Percentiles rank a stretch among this genome's conserved stretches.
These are phyloP conservation scores for Agaricus blazei DNA, from an alignment of 768 basidiomycete species.

Conservation along the genomic window DNA sequence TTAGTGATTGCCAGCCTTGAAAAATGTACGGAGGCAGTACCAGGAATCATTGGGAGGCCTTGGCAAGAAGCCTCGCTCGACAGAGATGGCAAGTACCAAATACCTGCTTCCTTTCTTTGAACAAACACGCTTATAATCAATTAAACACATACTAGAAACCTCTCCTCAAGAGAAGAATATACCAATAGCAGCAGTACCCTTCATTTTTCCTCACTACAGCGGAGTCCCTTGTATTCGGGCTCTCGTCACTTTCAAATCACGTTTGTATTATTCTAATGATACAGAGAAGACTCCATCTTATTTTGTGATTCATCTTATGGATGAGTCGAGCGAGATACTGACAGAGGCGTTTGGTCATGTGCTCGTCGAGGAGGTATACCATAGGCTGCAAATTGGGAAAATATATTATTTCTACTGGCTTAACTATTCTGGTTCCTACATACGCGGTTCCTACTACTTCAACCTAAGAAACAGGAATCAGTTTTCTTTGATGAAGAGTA, in stretches of 20 bases:
- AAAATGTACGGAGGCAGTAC: background rate
- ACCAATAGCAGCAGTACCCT: background rate
- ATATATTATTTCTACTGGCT: constrained; percentile 77
- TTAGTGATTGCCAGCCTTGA: background rate
- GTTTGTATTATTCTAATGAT: background rate
- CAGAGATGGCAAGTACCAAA: background rate
- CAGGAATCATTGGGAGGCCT: background rate
- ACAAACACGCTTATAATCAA: background rate
- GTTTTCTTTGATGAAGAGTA: constrained; percentile 59
- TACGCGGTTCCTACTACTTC: constrained; percentile 65
- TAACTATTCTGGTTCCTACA: too few relatives aligned
- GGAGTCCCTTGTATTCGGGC: background rate
- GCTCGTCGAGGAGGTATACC: constrained; percentile 76
- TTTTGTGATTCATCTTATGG: constrained; percentile 52
- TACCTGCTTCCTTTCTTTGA: background rate
- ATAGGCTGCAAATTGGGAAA: constrained; percentile 82
- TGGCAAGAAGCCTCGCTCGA: background rate
- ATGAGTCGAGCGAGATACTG: constrained; percentile 88
- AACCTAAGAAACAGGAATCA: constrained; percentile 88
- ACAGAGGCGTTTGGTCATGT: constrained; percentile 81
- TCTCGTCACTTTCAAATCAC: constrained; percentile 5
- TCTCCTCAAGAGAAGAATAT: background rate
- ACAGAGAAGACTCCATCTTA: background rate
- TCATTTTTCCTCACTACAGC: too few relatives aligned
- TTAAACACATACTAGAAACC: too few relatives aligned